These are phyloP conservation scores for Leptomonas pyrrhocoris DNA, from an alignment of 208 protist genomes.

Conservation along the genomic window DNA sequence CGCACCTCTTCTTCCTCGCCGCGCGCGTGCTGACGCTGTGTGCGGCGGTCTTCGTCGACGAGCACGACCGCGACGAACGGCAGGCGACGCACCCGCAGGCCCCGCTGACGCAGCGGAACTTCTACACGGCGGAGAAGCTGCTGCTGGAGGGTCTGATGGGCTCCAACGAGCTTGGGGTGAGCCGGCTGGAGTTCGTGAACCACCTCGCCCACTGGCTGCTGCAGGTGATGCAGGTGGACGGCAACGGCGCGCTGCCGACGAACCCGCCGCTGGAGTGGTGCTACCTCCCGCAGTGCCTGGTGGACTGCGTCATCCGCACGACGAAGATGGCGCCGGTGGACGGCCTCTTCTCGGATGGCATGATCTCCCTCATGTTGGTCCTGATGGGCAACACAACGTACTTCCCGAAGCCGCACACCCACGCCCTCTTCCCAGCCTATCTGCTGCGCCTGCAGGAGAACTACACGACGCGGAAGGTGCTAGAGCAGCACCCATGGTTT, in stretches of 20 bases:
- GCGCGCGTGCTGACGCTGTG: slow-evolving; percentile 60
- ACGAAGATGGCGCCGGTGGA: slow-evolving; percentile 65
- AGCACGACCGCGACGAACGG: slow-evolving; percentile 58
- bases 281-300: slow-evolving; percentile 85
- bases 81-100: slow-evolving; percentile 56
- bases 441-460: slow-evolving; percentile 65
- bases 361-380: slow-evolving; percentile 85
- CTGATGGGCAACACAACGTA: slow-evolving; percentile 91
- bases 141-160: slow-evolving; percentile 71
- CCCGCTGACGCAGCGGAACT: slow-evolving; percentile 46
- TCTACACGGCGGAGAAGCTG: slow-evolving; percentile 53
- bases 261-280: slow-evolving; percentile 66
- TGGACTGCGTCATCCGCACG: slow-evolving; percentile 76
- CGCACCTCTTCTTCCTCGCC: slow-evolving; percentile 87
- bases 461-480: slow-evolving; percentile 43
- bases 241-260: slow-evolving; percentile 50
- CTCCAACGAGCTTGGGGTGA: slow-evolving; percentile 40
- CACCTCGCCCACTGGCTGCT: slow-evolving; percentile 82
- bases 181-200: slow-evolving; percentile 72
- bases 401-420: slow-evolving; percentile 91
- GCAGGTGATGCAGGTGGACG: slow-evolving; percentile 59
- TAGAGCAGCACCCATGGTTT: slow-evolving; percentile 87
- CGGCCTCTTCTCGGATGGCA: slow-evolving; percentile 55
- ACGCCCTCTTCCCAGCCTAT: slow-evolving; percentile 82
- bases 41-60: slow-evolving; percentile 61